Evolutionary conservation across 371 early-diverging fungal species (phyloP).

Genomic region (Syncephalis fuscata): DNA sequence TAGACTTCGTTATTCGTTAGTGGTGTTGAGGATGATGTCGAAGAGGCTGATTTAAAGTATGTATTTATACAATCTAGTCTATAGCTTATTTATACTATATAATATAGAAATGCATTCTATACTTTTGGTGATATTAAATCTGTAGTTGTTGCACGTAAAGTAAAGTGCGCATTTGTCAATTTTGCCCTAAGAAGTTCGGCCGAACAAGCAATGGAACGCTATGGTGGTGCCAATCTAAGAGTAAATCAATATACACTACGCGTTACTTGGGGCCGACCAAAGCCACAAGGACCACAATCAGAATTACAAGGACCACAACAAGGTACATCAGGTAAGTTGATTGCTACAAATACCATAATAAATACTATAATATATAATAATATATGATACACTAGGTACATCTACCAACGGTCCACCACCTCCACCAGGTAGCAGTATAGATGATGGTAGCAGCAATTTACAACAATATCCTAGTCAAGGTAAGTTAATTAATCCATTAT

Average conservation of each 20-base stretch:
- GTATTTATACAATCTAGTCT: neutral
- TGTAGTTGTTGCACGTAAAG: slow-evolving; percentile 56
- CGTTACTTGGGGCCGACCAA: slow-evolving; percentile 43
- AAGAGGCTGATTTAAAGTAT: slow-evolving; percentile 50
- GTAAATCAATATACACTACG: slow-evolving; percentile 27
- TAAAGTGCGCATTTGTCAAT: slow-evolving; percentile 81
- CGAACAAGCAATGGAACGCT: slow-evolving; percentile 48
- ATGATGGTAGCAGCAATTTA: neutral
- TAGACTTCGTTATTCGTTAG: slow-evolving; percentile 69
- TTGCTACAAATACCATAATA: slow-evolving; percentile 5
- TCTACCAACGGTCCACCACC: slow-evolving; percentile 17
- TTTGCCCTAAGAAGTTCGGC: slow-evolving; percentile 58
- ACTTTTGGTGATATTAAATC: slow-evolving; percentile 81
- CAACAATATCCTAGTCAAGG: slow-evolving; percentile 17
- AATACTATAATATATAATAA: no score
- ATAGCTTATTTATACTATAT: neutral
- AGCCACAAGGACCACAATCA: slow-evolving; percentile 30
- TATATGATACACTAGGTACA: no score
- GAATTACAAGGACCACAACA: slow-evolving; percentile 14
- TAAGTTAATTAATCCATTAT: neutral
- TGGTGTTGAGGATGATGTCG: slow-evolving; percentile 42
- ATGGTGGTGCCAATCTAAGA: slow-evolving; percentile 20
- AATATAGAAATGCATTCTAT: slow-evolving; percentile 43
- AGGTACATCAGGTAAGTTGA: neutral
- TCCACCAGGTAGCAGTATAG: slow-evolving; percentile 10